Evolutionary conservation across 2,329 filamentous ascomycete genomes (phyloP).

Genomic region (Fusarium continuum): DNA sequence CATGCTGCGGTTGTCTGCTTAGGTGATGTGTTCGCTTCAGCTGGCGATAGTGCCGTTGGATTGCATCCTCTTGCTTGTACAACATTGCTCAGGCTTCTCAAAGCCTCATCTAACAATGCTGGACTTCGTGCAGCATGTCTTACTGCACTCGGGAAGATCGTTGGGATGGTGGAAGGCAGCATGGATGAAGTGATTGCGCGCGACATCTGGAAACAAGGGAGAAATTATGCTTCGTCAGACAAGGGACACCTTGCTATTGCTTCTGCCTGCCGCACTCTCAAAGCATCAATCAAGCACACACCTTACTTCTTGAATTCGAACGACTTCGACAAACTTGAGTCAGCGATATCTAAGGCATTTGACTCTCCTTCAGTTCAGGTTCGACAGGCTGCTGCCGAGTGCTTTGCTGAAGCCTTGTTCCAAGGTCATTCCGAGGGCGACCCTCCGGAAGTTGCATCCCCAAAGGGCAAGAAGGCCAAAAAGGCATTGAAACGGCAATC

Average conservation of each 20-base stretch:
- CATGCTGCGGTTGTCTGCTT: constrained; percentile 89
- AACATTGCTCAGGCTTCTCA: constrained; percentile 80
- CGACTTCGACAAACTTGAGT: constrained; percentile 91
- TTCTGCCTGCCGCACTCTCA: constrained; percentile 81
- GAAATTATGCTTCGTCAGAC: constrained; percentile 78
- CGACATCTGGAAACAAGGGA: constrained; percentile 92
- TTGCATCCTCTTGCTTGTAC: constrained; percentile 79
- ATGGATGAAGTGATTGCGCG: constrained; percentile 86
- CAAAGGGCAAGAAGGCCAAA: constrained; percentile 76
- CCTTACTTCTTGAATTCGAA: constrained; percentile 85
- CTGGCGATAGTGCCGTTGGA: constrained; percentile 90
- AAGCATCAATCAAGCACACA: constrained; percentile 75
- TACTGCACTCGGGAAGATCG: constrained; percentile 77
- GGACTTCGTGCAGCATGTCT: constrained; percentile 84
- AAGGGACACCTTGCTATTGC: constrained; percentile 85
- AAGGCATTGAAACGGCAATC: constrained; percentile 65
- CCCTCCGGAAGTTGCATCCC: constrained; percentile 56
- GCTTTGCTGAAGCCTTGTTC: constrained; percentile 82
- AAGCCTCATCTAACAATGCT: constrained; percentile 79
- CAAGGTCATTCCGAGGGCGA: constrained; percentile 72
- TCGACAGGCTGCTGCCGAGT: constrained; percentile 85
- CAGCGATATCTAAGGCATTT: constrained; percentile 83
- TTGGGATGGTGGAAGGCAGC: constrained; percentile 76
- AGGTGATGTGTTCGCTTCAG: constrained; percentile 89
- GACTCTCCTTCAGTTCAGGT: constrained; percentile 80